Evolutionary conservation across 2,329 filamentous ascomycete species (phyloP).

Genomic region (Pseudogymnoascus destructans): DNA sequence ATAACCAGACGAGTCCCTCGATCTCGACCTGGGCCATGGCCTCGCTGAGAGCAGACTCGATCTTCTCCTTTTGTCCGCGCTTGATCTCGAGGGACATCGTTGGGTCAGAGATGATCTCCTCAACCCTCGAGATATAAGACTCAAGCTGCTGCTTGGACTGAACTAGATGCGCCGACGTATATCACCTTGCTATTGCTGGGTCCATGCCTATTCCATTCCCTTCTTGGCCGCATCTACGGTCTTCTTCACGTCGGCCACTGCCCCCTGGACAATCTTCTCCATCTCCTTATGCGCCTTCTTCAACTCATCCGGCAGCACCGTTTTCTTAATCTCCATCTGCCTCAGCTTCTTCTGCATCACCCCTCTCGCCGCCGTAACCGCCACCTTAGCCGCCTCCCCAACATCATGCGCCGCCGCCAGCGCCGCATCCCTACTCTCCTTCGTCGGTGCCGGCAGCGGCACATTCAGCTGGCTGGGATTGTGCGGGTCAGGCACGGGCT

Average conservation of each 20-base stretch:
- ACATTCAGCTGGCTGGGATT: slow-evolving; percentile 39
- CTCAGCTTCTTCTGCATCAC: slow-evolving; percentile 28
- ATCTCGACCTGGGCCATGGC: slow-evolving; percentile 68
- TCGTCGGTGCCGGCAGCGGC: slow-evolving; percentile 43
- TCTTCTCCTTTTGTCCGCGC: slow-evolving; percentile 99
- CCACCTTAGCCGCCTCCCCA: slow-evolving; percentile 23
- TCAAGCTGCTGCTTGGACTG: slow-evolving; percentile 67
- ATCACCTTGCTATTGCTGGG: background rate
- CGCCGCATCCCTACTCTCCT: slow-evolving; percentile 35
- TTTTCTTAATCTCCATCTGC: slow-evolving; percentile 25
- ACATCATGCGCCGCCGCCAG: slow-evolving; percentile 23
- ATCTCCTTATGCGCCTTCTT: slow-evolving; percentile 29
- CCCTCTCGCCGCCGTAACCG: slow-evolving; percentile 24
- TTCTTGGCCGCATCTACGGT: slow-evolving; percentile 28
- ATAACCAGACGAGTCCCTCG: background rate
- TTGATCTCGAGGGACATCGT: slow-evolving; percentile 94
- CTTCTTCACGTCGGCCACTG: slow-evolving; percentile 25
- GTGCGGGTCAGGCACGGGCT: slow-evolving; percentile 34
- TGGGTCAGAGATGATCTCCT: slow-evolving; percentile 97
- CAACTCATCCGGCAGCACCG: slow-evolving; percentile 27
- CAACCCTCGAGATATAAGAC: slow-evolving; percentile 95
- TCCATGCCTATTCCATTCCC: slow-evolving; percentile 24
- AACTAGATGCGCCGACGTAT: background rate
- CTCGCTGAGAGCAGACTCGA: slow-evolving; percentile 90
- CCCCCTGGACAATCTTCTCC: slow-evolving; percentile 28